Conservation (phyloP, 495 filamentous ascomycete species). For the Zalerion maritima region DNA sequence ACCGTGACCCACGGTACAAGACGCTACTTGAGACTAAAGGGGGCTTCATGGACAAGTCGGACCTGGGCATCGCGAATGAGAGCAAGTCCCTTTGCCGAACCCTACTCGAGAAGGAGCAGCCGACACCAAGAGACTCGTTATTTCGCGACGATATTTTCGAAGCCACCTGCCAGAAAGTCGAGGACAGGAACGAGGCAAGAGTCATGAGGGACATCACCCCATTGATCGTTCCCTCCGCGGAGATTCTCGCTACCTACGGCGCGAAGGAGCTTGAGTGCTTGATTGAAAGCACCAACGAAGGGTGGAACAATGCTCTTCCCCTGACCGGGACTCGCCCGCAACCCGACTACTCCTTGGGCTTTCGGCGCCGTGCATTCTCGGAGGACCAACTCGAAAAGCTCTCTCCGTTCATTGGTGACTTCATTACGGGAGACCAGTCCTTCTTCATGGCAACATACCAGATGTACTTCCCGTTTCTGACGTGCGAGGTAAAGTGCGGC, state of each 20-base stretch:
- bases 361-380: conserved; percentile 25
- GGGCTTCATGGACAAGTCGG: conserved; percentile 23
- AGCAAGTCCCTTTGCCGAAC: conserved; percentile 14
- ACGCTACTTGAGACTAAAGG: conserved; percentile 20
- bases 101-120: conserved; percentile 18
- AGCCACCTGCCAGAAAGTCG: conserved; percentile 14
- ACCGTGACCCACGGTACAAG: conserved; percentile 18
- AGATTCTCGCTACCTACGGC: conserved; percentile 16
- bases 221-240: conserved; percentile 23
- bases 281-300: conserved; percentile 28
- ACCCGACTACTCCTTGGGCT: conserved; percentile 31
- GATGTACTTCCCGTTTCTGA: conserved; percentile 29
- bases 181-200: conserved; percentile 21
- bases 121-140: conserved; percentile 17
- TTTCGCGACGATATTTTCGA: conserved; percentile 24
- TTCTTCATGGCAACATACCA: conserved; percentile 24
- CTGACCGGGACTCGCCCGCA: conserved; percentile 21
- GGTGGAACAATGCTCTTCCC: conserved; percentile 22
- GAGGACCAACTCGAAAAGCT: conserved; percentile 26
- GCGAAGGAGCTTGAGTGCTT: conserved; percentile 18
- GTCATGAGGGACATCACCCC: conserved; percentile 24
- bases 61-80: conserved; percentile 13
- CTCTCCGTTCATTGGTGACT: conserved; percentile 19
- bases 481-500: conserved; percentile 24
- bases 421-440: conserved; percentile 10